Base-by-base conservation (phyloP, 768 basidiomycete genomes). In the Tylopilus intermedius region DNA sequence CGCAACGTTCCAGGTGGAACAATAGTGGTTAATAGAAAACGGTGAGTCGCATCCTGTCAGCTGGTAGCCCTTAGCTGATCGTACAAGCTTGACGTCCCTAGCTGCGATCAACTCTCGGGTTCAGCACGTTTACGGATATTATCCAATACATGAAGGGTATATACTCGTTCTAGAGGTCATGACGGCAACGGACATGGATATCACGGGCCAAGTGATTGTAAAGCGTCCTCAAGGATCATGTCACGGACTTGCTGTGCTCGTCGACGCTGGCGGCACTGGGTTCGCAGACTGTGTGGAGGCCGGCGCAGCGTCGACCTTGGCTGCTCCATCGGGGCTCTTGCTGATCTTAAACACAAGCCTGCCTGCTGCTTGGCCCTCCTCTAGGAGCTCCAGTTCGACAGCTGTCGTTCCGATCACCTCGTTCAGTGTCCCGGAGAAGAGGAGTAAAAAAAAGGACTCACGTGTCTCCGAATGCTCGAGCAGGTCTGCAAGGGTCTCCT, bases 391-490 rank as follows among this genome's bases (percentile, higher is more conserved):
- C 11, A 68, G 64, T 33, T 64, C 67, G 39, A 68, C 53, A 15
- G 62, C 67, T 68, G 45, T 45, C 41, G 8, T 35, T 2, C 33
- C 44, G 14, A 29, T 41, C 22, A 29, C 4, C 32, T 40, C 45
- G 14, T 18, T 58, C 15, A 61, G 50, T n/a, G 5, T 26, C 35
- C 8, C 2, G 6, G 15, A 21, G n/a, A 38, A 18, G 4, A 46
- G 5, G 29, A 4, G 15, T 0, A 6, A 45, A n/a, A 29, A 5
- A 44, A 37, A 22, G 33, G 21, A 59, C 67, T n/a, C 14, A 70
- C 67, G 64, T 27, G 62, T 55, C 33, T 62, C 68, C 1, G 59
- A 46, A 24, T 70, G 67, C 26, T 68, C 68, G n/a, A 68, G 67
- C 10, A 68, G 49, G 47, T 68, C 67, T 1, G 62, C 67, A 1